Evolutionary conservation across 2,329 filamentous ascomycete species (phyloP), one percentile per base, ranked within the genome.

Genomic region (Xylaria sp.): DNA sequence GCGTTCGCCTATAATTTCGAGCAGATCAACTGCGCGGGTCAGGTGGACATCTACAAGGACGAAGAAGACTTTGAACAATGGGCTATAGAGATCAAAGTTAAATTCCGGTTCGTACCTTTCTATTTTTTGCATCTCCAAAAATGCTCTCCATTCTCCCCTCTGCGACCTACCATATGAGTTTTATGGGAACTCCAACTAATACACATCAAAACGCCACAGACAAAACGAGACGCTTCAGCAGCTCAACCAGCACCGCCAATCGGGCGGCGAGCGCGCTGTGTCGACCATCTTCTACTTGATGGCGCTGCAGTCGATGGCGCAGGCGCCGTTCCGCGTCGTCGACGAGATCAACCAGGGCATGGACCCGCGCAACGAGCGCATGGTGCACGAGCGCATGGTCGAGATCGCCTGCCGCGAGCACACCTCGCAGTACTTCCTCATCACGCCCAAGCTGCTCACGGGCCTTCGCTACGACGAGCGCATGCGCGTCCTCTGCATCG

Each of bases 311-410:
- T 93, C 93, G 59, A 90, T 99, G 76, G 95, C 96, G 18, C 92
- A 94, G 76, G 94, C 94, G 3, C 96, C 96, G 0, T 99, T 99
- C 88, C 94, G 96, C 62, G 95, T 99, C 59, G 96, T 99, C 68
- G 96, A 99, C 81, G 96, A 99, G 83, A 99, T 99, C 86, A 99
- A 99, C 79, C 96, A 99, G 82, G 96, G 96, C 73, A 99, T 99
- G 96, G 96, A 99, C 80, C 96, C 95, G 52, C 91, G 96, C 76
- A 99, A 99, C 81, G 96, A 99, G 82, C 92, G 96, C 75, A 97
- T 98, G 89, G 94, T 99, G 18, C 96, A 99, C 82, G 94, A 95
- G 79, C 93, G 96, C 72, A 97, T 99, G 92, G 96, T 99, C 9
- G 94, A 98, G 77, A 98, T 99, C 78, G 96, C 96, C 52, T 98